Evolutionary conservation across 179 eudicot species (phyloP).

Genomic region (Beta macrorhiza): DNA sequence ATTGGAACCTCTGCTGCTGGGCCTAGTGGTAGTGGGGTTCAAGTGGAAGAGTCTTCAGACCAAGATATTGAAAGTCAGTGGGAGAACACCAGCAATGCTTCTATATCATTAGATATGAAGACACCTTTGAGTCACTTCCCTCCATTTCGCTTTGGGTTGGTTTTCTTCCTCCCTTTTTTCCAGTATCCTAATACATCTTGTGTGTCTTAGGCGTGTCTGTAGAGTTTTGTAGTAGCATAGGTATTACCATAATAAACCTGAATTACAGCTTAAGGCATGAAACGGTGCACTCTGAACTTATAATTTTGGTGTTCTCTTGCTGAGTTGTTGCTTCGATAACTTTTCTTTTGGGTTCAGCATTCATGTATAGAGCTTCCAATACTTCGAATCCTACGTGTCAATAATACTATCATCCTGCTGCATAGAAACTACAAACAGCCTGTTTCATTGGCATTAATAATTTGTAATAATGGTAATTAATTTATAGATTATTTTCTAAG

Average conservation of each 20-base stretch:
- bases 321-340: constrained; percentile 6
- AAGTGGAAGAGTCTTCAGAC: constrained; percentile 64
- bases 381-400: not conserved
- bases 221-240: not conserved
- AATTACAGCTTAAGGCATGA: not conserved
- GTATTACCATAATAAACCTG: not conserved
- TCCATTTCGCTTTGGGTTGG: constrained; percentile 97
- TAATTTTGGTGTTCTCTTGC: constrained; percentile 5
- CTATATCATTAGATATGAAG: constrained; percentile 84
- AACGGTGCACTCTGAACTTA: not conserved
- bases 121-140: constrained; percentile 97
- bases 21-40: constrained; percentile 54
- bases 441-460: not conserved
- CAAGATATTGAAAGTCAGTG: constrained; percentile 59
- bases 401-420: not conserved
- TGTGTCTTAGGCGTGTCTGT: not conserved
- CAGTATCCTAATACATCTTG: not conserved
- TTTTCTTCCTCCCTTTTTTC: constrained; percentile 1
- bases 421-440: not conserved
- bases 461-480: not conserved
- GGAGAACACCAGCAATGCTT: constrained; percentile 70
- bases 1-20: constrained; percentile 60
- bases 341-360: not conserved
- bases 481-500: too few species aligned
- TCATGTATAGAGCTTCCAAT: not conserved